Percentiles rank a stretch among this genome's conserved stretches.
These are phyloP conservation scores for Aquilaria yunnanensis DNA, from an alignment of 345 rosid species.

Conservation along the genomic window DNA sequence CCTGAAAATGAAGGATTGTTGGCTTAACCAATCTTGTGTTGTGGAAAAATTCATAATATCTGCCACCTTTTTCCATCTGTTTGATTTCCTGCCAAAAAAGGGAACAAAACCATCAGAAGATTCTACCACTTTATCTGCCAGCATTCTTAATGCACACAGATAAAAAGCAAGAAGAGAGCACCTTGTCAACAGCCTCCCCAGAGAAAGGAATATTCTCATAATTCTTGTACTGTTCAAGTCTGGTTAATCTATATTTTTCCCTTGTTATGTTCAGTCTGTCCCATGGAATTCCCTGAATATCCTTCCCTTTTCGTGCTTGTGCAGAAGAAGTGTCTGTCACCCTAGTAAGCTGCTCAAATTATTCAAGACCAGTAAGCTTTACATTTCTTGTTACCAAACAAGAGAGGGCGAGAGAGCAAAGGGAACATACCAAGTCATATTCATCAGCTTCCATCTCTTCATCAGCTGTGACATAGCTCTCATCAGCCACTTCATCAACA, in stretches of 20 bases:
- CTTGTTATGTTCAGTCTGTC: constrained; percentile 46
- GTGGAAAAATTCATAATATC: constrained; percentile 36
- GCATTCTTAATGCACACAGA: not conserved
- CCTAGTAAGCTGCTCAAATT: constrained; percentile 25
- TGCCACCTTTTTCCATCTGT: constrained; percentile 32
- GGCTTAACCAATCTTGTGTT: constrained; percentile 52
- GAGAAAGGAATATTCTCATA: constrained; percentile 45
- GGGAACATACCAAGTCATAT: constrained; percentile 24
- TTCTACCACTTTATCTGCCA: no score
- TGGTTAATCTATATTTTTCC: constrained; percentile 47
- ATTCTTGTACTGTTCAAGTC: constrained; percentile 64
- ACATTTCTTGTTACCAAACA: not conserved
- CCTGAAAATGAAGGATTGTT: constrained; percentile 57
- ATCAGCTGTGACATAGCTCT: constrained; percentile 14
- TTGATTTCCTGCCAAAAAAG: constrained; percentile 30
- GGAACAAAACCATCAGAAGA: not conserved
- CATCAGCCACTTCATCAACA: constrained; percentile 28
- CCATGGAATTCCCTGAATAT: constrained; percentile 78
- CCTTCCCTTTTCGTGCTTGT: constrained; percentile 55
- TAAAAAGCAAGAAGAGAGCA: constrained; percentile 10
- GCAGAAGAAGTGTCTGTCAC: constrained; percentile 46
- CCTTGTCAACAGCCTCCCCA: constrained; percentile 39
- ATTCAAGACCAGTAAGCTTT: not conserved
- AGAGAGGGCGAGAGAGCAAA: not conserved
- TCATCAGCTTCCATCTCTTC: constrained; percentile 23